Evolutionary conservation across 1,284 basidiomycete genomes (phyloP).

Genomic region (Puccinia triticina): DNA sequence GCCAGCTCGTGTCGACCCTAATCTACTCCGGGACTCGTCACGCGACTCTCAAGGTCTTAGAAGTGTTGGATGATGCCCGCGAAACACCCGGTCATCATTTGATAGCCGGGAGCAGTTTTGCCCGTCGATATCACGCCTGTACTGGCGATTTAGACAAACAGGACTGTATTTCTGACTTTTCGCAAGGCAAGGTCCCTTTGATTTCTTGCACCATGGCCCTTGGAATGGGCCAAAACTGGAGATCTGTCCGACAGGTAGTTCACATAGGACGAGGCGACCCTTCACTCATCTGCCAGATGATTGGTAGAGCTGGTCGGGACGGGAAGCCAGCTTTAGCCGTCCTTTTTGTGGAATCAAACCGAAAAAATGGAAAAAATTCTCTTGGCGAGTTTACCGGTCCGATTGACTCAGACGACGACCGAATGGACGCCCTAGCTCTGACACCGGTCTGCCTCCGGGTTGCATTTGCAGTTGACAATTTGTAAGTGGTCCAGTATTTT

Average conservation of each 20-base stretch:
- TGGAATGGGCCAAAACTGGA: constrained; percentile 4
- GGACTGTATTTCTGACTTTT: not conserved
- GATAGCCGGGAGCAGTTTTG: not conserved
- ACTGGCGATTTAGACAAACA: not conserved
- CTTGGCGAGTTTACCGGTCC: not conserved
- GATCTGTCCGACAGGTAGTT: not conserved
- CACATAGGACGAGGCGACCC: constrained; percentile 15
- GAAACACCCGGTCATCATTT: not conserved
- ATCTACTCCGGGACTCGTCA: not conserved
- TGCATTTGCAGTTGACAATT: not conserved
- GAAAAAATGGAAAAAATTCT: not conserved
- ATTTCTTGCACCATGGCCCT: not conserved
- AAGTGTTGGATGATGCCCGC: constrained; percentile 13
- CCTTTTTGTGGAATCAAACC: not conserved
- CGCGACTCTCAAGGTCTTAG: not conserved
- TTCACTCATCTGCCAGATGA: no score
- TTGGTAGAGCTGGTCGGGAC: not conserved
- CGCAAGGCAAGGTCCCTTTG: not conserved
- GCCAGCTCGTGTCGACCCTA: not conserved
- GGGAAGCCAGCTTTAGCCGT: not conserved
- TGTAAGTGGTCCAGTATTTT: not conserved
- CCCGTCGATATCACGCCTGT: not conserved
- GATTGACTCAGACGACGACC: not conserved
- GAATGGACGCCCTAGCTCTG: not conserved
- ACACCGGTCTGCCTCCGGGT: constrained; percentile 9